These are phyloP conservation scores for Talaromyces sp. DNA, from an alignment of 2,329 filamentous ascomycete species.

Conservation along the genomic window DNA sequence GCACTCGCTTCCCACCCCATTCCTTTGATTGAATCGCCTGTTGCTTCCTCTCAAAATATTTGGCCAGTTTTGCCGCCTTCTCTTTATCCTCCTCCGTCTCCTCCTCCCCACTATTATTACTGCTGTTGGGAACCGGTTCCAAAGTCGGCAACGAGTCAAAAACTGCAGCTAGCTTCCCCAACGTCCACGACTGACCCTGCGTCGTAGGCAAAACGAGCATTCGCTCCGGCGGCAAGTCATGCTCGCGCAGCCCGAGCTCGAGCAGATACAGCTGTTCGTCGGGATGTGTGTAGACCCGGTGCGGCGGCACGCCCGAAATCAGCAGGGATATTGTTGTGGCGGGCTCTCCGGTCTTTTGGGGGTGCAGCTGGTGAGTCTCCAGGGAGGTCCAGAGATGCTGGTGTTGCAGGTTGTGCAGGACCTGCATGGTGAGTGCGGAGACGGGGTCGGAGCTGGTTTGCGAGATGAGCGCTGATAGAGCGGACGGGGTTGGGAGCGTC, in stretches of 20 bases:
- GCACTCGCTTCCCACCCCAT: conserved; percentile 48
- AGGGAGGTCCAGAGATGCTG: conserved; percentile 58
- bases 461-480: conserved; percentile 37
- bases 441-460: conserved; percentile 21
- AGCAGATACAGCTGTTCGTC: conserved; percentile 60
- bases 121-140: conserved; percentile 2
- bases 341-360: not conserved
- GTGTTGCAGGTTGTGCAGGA: conserved; percentile 59
- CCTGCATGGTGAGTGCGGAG: conserved; percentile 50
- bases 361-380: conserved; percentile 37
- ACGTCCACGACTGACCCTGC: conserved; percentile 55
- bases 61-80: conserved; percentile 22
- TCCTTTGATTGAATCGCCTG: conserved; percentile 24
- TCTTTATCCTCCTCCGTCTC: conserved; percentile 15
- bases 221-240: conserved; percentile 45
- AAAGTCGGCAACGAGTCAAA: conserved; percentile 48
- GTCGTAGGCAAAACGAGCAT: conserved; percentile 58
- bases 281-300: conserved; percentile 57
- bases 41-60: conserved; percentile 26
- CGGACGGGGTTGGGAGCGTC: conserved; percentile 23
- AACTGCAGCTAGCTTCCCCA: conserved; percentile 50
- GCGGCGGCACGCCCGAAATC: conserved; percentile 57
- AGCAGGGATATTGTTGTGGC: conserved; percentile 44
- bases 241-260: conserved; percentile 42
- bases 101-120: conserved; percentile 2